These are phyloP conservation scores for Pichia gijzeniarum DNA, from an alignment of 805 yeast genomes.

Conservation along the genomic window DNA sequence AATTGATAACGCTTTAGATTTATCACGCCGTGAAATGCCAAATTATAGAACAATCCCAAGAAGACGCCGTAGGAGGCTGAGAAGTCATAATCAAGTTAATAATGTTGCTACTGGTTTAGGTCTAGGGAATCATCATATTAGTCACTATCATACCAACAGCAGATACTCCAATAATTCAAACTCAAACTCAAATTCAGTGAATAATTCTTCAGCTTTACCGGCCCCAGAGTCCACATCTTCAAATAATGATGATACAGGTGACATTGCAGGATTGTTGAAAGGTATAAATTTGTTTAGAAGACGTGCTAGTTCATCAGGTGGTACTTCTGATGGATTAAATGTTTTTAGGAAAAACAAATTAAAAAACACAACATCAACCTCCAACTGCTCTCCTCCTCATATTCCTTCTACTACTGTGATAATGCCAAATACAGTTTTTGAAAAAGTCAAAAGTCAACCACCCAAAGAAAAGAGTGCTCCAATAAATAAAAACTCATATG, in stretches of 20 bases:
- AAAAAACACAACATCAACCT: neutral
- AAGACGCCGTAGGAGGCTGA: slow-evolving; percentile 45
- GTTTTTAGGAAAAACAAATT: slow-evolving; percentile 6
- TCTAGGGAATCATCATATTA: neutral
- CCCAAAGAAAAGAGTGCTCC: no score
- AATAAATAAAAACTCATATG: neutral
- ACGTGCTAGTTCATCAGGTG: neutral
- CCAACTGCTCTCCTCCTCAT: no score
- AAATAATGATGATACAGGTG: neutral
- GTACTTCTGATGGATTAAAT: slow-evolving; percentile 3
- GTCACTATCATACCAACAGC: neutral
- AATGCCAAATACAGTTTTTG: slow-evolving; percentile 9
- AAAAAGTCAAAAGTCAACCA: no score
- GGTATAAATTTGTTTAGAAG: neutral
- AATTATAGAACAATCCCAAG: slow-evolving; percentile 76
- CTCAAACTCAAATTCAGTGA: no score
- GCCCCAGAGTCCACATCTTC: no score
- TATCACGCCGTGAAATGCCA: slow-evolving; percentile 66
- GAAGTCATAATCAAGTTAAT: slow-evolving; percentile 8
- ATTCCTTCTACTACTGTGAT: slow-evolving; percentile 23
- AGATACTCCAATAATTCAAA: no score
- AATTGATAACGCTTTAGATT: slow-evolving; percentile 71
- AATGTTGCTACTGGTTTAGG: slow-evolving; percentile 1
- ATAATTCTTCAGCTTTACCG: no score
- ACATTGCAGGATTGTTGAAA: neutral